Conservation (phyloP, 441 rosid genomes). For the Erodium chrysanthum region DNA sequence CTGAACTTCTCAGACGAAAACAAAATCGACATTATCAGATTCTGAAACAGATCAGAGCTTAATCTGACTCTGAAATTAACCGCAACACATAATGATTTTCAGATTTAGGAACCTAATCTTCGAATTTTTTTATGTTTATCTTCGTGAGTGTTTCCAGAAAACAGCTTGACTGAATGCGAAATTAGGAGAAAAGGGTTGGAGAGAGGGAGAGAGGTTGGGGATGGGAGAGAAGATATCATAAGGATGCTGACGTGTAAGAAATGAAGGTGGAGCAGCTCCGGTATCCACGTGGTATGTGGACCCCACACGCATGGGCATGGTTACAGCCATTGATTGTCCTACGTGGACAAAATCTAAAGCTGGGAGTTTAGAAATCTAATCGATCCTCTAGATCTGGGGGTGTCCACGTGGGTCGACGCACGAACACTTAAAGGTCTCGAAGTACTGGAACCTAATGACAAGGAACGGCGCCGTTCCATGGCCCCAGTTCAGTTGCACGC, state of each 20-base stretch:
- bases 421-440: constrained; percentile 10
- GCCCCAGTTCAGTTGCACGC: no score
- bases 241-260: constrained; percentile 34
- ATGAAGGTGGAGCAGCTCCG: constrained; percentile 21
- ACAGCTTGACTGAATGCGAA: constrained; percentile 10
- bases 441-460: background rate
- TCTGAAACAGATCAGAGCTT: background rate
- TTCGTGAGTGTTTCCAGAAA: constrained; percentile 1
- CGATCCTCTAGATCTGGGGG: constrained; percentile 20
- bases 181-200: constrained; percentile 12
- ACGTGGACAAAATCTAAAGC: constrained; percentile 49
- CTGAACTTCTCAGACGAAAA: background rate
- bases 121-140: background rate
- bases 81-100: background rate
- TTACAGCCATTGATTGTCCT: constrained; percentile 16
- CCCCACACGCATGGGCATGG: constrained; percentile 15
- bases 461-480: background rate
- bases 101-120: background rate
- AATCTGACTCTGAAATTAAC: background rate
- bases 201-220: constrained; percentile 1
- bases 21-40: background rate
- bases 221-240: constrained; percentile 32
- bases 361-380: constrained; percentile 20
- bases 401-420: constrained; percentile 28
- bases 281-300: background rate